Evolutionary conservation across 2,329 filamentous ascomycete genomes (phyloP).

Genomic region (Hymenoscyphus fraxineus): DNA sequence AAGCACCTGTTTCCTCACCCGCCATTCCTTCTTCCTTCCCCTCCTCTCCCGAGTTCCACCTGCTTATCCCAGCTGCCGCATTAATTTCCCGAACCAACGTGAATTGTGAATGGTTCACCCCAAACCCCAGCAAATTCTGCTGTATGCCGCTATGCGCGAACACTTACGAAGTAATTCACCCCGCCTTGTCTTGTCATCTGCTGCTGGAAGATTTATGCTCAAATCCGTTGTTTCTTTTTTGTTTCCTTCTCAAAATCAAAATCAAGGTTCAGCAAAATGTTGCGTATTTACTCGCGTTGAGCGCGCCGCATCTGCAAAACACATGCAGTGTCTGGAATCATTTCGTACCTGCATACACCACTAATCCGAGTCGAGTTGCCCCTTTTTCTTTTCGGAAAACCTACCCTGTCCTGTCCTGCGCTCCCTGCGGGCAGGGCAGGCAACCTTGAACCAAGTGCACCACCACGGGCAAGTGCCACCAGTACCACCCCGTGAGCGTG

Average conservation of each 20-base stretch:
- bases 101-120: not conserved
- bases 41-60: too few relatives aligned
- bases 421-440: not conserved
- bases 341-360: not conserved
- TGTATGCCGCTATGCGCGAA: not conserved
- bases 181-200: not conserved
- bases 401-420: not conserved
- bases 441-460: not conserved
- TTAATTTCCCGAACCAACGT: too few relatives aligned
- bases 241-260: not conserved
- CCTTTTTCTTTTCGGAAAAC: conserved; percentile 3
- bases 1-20: too few relatives aligned
- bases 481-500: not conserved
- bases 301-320: not conserved
- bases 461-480: not conserved
- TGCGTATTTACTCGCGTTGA: not conserved
- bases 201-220: not conserved
- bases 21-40: too few relatives aligned
- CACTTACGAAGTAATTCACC: not conserved
- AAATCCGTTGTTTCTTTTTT: not conserved
- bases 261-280: not conserved
- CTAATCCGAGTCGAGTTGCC: conserved; percentile 1
- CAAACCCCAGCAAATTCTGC: not conserved
- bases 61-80: too few relatives aligned
- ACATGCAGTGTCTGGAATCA: not conserved